A percentile compares a stretch with the other conserved stretches of the same genome.
phyloP scores from a whole-genome alignment of 1,139 yeast species.

The Pichia inconspicua region DNA sequence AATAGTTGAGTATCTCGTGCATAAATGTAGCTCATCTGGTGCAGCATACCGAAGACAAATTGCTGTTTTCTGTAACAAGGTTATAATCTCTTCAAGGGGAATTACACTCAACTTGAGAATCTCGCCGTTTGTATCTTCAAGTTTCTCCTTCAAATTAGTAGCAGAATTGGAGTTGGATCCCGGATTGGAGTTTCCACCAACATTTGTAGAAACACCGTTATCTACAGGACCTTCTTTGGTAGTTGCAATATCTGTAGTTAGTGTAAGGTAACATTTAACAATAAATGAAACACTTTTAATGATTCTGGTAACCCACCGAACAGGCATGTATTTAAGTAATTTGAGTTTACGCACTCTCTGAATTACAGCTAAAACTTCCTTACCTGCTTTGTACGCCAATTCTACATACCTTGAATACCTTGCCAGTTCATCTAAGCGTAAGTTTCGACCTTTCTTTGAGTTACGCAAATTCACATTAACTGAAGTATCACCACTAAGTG shows the following conservation, averaged over 20 bases:
- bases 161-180: not conserved
- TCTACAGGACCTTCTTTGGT: not conserved
- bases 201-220: conserved; percentile 15
- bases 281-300: conserved; percentile 89
- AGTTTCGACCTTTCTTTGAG: conserved; percentile 25
- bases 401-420: conserved; percentile 73
- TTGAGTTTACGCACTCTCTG: conserved; percentile 60
- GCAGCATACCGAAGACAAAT: conserved; percentile 71
- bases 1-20: conserved; percentile 75
- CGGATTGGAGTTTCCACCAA: not conserved
- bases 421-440: conserved; percentile 62
- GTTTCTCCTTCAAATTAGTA: not conserved
- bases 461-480: conserved; percentile 16
- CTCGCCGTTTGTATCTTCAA: conserved; percentile 25
- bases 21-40: conserved; percentile 82
- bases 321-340: conserved; percentile 72
- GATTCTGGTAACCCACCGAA: conserved; percentile 80
- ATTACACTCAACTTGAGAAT: conserved; percentile 56
- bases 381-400: conserved; percentile 77
- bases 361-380: conserved; percentile 67
- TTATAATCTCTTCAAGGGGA: conserved; percentile 62
- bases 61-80: conserved; percentile 65
- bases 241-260: conserved; percentile 38
- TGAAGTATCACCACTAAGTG: conserved; percentile 45
- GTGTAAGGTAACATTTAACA: conserved; percentile 72